Conservation (phyloP, 228 moss, liverwort and hornwort species). For the Sphagnum fallax region DNA sequence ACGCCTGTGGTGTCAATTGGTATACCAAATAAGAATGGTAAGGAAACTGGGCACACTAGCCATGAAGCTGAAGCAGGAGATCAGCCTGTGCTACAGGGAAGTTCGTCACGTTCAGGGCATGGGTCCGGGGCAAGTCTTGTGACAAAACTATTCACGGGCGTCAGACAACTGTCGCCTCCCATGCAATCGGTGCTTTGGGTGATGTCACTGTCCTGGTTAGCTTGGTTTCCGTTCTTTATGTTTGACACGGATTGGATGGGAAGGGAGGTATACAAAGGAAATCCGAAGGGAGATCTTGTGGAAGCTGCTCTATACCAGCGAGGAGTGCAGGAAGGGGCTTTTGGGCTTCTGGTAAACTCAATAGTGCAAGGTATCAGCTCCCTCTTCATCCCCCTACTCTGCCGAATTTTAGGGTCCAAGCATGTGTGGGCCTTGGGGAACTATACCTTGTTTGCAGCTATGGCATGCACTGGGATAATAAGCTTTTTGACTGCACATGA, state of each 20-base stretch:
- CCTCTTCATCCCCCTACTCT: slow-evolving; percentile 64
- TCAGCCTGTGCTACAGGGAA: background rate
- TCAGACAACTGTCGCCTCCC: slow-evolving; percentile 54
- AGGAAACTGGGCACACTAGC: slow-evolving; percentile 6
- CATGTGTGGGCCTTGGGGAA: slow-evolving; percentile 86
- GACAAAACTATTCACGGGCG: slow-evolving; percentile 37
- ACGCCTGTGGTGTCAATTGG: slow-evolving; percentile 19
- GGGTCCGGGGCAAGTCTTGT: slow-evolving; percentile 29
- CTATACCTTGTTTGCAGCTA: slow-evolving; percentile 62
- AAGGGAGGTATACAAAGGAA: slow-evolving; percentile 76
- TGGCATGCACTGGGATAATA: slow-evolving; percentile 70
- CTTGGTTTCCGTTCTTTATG: slow-evolving; percentile 92
- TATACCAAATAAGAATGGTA: slow-evolving; percentile 17
- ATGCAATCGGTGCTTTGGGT: slow-evolving; percentile 74
- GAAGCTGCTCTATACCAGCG: slow-evolving; percentile 17
- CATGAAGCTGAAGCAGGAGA: slow-evolving; percentile 1
- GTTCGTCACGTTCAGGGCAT: slow-evolving; percentile 2
- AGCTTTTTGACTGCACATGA: slow-evolving; percentile 32
- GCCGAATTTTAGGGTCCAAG: slow-evolving; percentile 66
- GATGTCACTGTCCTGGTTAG: slow-evolving; percentile 78
- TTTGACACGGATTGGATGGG: slow-evolving; percentile 99
- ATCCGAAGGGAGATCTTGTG: slow-evolving; percentile 23
- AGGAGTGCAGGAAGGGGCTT: slow-evolving; percentile 68
- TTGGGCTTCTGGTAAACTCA: slow-evolving; percentile 87
- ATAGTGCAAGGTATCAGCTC: slow-evolving; percentile 76